These are phyloP conservation scores for Penicillium waksmanii DNA, from an alignment of 495 filamentous ascomycete species.

Conservation along the genomic window DNA sequence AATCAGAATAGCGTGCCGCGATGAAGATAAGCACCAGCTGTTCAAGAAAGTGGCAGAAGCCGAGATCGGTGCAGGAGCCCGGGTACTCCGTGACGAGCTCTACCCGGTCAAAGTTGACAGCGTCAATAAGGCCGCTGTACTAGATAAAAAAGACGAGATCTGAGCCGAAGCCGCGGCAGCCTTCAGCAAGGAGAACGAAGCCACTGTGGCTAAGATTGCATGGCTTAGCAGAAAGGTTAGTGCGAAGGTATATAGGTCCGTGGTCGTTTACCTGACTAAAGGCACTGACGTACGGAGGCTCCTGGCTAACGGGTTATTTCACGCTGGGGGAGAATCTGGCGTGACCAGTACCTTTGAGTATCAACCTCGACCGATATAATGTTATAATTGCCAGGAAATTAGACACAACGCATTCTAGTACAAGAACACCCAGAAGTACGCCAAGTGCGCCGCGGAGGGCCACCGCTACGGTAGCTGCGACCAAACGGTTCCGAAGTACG, in stretches of 20 bases:
- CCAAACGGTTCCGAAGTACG: conserved; percentile 27
- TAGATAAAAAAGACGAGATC: conserved; percentile 25
- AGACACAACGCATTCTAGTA: conserved; percentile 30
- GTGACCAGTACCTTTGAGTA: too few species aligned
- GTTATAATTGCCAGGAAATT: too few species aligned
- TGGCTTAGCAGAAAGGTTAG: conserved; percentile 38
- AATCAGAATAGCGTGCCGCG: conserved; percentile 31
- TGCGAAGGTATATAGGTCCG: conserved; percentile 35
- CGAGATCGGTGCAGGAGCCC: conserved; percentile 25
- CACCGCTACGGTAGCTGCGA: conserved; percentile 30
- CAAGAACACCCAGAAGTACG: conserved; percentile 30
- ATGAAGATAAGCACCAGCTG: conserved; percentile 29
- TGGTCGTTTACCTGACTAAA: conserved; percentile 40
- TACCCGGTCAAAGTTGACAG: conserved; percentile 40
- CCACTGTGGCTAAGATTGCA: conserved; percentile 26
- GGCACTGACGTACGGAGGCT: conserved; percentile 29
- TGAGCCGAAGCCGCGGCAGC: conserved; percentile 15
- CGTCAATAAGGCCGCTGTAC: conserved; percentile 30
- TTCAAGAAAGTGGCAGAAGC: conserved; percentile 33
- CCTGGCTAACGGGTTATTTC: conserved; percentile 33
- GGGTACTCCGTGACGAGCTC: conserved; percentile 37
- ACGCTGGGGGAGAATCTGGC: too few species aligned
- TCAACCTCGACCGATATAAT: too few species aligned
- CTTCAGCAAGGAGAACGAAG: conserved; percentile 28
- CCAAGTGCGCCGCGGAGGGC: conserved; percentile 30